A percentile compares a stretch with the other conserved stretches of the same genome.
These are phyloP conservation scores for Carallia brachiata DNA, from an alignment of 345 rosid species.

Conservation along the genomic window DNA sequence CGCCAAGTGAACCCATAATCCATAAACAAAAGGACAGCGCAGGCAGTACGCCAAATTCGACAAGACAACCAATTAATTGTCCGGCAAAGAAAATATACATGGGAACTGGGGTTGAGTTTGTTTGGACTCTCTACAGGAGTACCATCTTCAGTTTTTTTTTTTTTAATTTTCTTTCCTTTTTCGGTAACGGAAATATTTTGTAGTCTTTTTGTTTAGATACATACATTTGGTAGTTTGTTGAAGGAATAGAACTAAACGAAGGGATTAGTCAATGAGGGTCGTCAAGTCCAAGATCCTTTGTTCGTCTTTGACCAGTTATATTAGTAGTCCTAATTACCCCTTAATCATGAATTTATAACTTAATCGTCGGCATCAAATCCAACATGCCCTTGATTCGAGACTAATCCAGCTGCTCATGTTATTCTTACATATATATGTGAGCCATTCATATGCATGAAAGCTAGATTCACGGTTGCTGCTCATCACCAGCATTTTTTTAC, in stretches of 20 bases:
- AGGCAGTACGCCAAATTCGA: constrained; percentile 47
- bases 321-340: background rate
- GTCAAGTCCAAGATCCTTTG: constrained; percentile 35
- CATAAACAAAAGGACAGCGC: constrained; percentile 24
- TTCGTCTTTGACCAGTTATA: constrained; percentile 3
- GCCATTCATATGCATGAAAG: background rate
- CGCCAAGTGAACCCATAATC: constrained; percentile 38
- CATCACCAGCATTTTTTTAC: too few relatives aligned
- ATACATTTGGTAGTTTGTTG: constrained; percentile 19
- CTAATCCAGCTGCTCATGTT: constrained; percentile 24
- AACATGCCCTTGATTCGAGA: constrained; percentile 24
- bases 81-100: background rate
- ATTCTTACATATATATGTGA: constrained; percentile 6
- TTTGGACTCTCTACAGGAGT: background rate
- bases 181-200: background rate
- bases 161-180: background rate
- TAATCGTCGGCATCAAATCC: constrained; percentile 20
- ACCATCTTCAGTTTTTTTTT: background rate
- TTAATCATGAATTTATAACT: background rate
- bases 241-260: background rate
- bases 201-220: constrained; percentile 5
- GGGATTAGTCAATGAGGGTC: constrained; percentile 27
- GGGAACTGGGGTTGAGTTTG: background rate
- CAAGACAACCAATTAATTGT: constrained; percentile 40
- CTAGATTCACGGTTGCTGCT: background rate